Evolutionary conservation across 208 protist species (phyloP).

Genomic region (Leishmania guyanensis): DNA sequence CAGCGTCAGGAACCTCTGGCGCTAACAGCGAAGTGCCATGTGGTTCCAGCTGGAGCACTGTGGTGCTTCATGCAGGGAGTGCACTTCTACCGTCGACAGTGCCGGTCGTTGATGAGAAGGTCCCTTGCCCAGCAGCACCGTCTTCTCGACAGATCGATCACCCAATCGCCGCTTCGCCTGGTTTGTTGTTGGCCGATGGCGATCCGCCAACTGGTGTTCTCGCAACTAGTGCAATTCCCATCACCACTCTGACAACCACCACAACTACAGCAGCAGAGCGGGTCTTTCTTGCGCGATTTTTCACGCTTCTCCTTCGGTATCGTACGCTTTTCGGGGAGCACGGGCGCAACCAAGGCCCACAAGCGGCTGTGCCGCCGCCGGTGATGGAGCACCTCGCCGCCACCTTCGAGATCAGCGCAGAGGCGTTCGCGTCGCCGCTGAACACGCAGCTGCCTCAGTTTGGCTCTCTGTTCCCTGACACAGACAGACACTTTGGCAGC

Average conservation of each 20-base stretch:
- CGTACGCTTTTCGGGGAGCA: slow-evolving; percentile 50
- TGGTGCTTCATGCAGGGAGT: background rate
- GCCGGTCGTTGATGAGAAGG: background rate
- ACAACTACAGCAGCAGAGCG: background rate
- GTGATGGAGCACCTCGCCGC: slow-evolving; percentile 46
- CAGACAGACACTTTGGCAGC: slow-evolving; percentile 77
- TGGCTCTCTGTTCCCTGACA: slow-evolving; percentile 86
- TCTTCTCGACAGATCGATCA: background rate
- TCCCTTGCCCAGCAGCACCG: background rate
- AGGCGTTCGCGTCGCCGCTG: slow-evolving; percentile 90
- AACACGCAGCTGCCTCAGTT: slow-evolving; percentile 79
- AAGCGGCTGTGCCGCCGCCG: slow-evolving; percentile 62
- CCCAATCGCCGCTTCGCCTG: background rate
- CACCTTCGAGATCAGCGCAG: slow-evolving; percentile 55
- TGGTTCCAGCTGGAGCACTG: background rate
- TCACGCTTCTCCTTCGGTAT: slow-evolving; percentile 64
- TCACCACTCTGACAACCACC: background rate
- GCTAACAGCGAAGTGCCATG: background rate
- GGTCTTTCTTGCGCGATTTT: slow-evolving; percentile 47
- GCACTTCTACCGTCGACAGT: background rate
- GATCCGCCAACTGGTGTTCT: background rate
- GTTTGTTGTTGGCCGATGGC: background rate
- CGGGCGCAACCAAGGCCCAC: slow-evolving; percentile 75
- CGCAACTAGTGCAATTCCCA: background rate
- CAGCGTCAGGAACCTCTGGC: background rate